Evolutionary conservation across 805 yeast species (phyloP), one percentile per base, ranked within the genome.

Genomic region (Candida ipomoeae): DNA sequence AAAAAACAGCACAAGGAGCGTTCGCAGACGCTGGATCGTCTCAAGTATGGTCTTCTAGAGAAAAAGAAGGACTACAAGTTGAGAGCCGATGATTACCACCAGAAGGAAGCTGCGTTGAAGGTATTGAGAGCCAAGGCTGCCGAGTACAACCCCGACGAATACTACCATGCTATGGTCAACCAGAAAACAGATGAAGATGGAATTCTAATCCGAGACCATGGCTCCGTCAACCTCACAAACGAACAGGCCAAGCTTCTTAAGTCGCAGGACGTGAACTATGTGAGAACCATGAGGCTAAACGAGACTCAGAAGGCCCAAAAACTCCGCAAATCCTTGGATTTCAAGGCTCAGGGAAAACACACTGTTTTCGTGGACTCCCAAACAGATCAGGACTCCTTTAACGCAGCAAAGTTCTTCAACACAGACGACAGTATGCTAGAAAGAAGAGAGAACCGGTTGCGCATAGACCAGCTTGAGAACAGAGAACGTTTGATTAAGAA

Each of bases 1-100:
- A 94, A 95, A 75, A 94, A 89, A 64, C 98, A 94, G 74, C 99
- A 94, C 63, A 76, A 90, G 51, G 99, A 94, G 73, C 82, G 99
- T 62, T 80, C 96, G 5, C 99, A 94, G 69, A 87, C 92, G 1
- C 75, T 74, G 43, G 83, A 80, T 41, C 78, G 99, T 51, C 73
- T 81, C 59, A 80, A 80, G 64, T 83, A 78, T 68, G 99, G 99
- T 39, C 81, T 91, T 34, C 76, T 94, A 41, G 99, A 94, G 70
- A 94, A 94, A 79, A 94, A 94, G 75, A 69, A 74, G 59, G 78
- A 74, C 60, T 74, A 74, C 58, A 62, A 62, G 51, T 62, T 80
- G 37, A 68, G 85, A 61, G 83, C 84, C 5, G 76, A 73, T 17
- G 82, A 81, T 60, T 80, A 69, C 57, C 84, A 81, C 61, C 73